Base-by-base conservation (phyloP, 1,139 yeast species). In the Kazachstania sp. region DNA sequence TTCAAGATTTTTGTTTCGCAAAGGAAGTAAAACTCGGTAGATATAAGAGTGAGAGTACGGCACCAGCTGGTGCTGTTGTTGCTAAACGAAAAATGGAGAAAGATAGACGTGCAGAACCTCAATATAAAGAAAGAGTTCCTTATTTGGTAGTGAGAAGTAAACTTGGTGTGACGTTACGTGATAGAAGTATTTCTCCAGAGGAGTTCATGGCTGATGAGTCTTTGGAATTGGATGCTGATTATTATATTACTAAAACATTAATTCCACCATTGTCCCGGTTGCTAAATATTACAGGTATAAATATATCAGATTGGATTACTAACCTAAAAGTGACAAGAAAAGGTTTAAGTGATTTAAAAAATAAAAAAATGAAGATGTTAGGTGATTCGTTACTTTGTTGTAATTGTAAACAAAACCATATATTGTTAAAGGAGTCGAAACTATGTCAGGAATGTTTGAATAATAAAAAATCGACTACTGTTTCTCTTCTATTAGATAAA, bases 41-140 rank as follows among this genome's bases (percentile, higher is more conserved):
- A 0, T 92, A 92, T 63, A 85, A 84, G 57, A 81, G 77, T 54
- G 84, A 79, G 41, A 70, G 72, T 19, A 73, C 79, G 45, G 74
- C 86, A 3, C 98, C 98, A 0, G 94, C 97, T 0, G 98, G 97
- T 0, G 98, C 98, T 0, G 72, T 81, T 15, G 74, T 92, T 2
- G 84, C 95, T 8, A 74, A 77, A 51, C 75, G 76, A 52, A 75
- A 74, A 51, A 77, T 80, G 63, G 75, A 74, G 35, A 65, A 72
- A 5, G 98, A 92, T 62, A 77, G 75, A 7, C 67, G 95, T 40
- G 74, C 81, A 1, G 92, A 81, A 57, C 96, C 97, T 0, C 97
- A 90, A 61, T 90, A 86, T 56, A 75, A 77, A 45, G 97, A 92
- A 63, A 70, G 98, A 46, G 87, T 92, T 0, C 94, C 95, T 0